Conservation (phyloP, 148 eudicot genomes). For the Cornus kousa region DNA sequence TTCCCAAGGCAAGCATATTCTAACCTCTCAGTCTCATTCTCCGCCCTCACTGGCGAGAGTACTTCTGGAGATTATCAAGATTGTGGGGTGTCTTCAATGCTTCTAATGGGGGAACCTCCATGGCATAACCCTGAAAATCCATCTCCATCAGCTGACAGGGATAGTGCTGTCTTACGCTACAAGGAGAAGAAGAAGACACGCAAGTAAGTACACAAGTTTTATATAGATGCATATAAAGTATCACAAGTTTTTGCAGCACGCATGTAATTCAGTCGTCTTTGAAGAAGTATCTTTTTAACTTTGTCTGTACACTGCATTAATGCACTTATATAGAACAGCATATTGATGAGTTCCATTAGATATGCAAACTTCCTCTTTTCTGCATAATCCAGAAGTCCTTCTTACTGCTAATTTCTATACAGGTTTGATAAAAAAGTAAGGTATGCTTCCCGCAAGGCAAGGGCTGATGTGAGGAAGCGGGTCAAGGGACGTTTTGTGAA, state of each 20-base stretch:
- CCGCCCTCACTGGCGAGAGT: conserved; percentile 39
- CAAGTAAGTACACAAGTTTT: conserved; percentile 39
- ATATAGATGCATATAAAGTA: neutral
- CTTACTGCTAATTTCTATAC: neutral
- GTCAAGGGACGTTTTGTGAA: conserved; percentile 48
- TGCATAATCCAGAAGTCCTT: neutral
- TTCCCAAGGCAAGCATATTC: conserved; percentile 43
- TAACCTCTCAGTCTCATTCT: conserved; percentile 45
- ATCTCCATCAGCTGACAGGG: conserved; percentile 39
- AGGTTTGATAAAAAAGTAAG: conserved; percentile 45
- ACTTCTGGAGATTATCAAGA: conserved; percentile 53
- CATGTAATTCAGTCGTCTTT: neutral
- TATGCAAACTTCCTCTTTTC: neutral
- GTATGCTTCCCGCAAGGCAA: conserved; percentile 44
- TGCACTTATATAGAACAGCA: neutral
- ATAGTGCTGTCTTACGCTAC: conserved; percentile 66
- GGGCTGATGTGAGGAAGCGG: conserved; percentile 49
- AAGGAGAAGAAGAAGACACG: conserved; percentile 73
- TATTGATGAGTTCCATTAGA: neutral
- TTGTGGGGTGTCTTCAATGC: conserved; percentile 51
- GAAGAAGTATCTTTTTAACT: neutral
- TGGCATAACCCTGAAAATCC: conserved; percentile 43
- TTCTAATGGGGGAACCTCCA: conserved; percentile 57
- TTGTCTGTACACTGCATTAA: neutral
- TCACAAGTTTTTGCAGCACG: neutral